Percentiles rank a stretch among this genome's conserved stretches.
Evolutionary conservation across 2,329 filamentous ascomycete genomes (phyloP).

Genomic region (Lasiodiplodia hormozganensis): DNA sequence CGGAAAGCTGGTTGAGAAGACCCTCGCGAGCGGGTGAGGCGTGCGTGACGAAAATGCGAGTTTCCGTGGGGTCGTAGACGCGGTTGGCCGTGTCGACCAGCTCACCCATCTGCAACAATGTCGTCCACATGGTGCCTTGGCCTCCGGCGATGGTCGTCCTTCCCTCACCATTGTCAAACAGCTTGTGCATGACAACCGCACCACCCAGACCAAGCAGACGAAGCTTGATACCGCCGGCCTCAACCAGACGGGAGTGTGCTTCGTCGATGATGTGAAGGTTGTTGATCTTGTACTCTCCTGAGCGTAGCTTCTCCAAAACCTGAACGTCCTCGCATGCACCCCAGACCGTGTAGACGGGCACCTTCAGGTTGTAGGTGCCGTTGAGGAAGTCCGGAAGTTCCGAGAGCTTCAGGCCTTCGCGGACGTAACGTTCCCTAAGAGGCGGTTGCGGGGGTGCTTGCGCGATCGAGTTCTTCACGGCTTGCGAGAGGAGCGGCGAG

Average conservation of each 20-base stretch:
- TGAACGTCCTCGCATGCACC: slow-evolving; percentile 98
- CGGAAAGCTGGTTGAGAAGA: slow-evolving; percentile 95
- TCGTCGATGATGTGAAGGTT: slow-evolving; percentile 99
- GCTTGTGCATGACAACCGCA: slow-evolving; percentile 99
- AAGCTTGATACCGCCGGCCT: slow-evolving; percentile 94
- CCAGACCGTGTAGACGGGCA: slow-evolving; percentile 99
- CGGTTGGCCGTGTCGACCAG: slow-evolving; percentile 97
- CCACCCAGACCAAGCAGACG: slow-evolving; percentile 91
- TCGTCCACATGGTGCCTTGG: slow-evolving; percentile 99
- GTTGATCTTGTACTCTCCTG: slow-evolving; percentile 95
- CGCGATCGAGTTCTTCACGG: slow-evolving; percentile 71
- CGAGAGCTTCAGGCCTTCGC: slow-evolving; percentile 86
- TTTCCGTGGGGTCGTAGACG: slow-evolving; percentile 98
- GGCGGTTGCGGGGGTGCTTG: slow-evolving; percentile 69
- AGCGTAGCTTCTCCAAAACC: slow-evolving; percentile 95
- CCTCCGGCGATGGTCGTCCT: slow-evolving; percentile 97
- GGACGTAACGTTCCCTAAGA: slow-evolving; percentile 83
- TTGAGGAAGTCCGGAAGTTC: slow-evolving; percentile 89
- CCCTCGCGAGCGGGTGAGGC: slow-evolving; percentile 96
- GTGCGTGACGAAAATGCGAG: slow-evolving; percentile 94
- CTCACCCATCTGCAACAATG: slow-evolving; percentile 96
- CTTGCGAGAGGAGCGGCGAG: slow-evolving; percentile 88
- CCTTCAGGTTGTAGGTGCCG: slow-evolving; percentile 88
- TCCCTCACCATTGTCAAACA: slow-evolving; percentile 98
- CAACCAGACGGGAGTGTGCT: slow-evolving; percentile 91